phyloP scores from a whole-genome alignment of 768 basidiomycete species.

The Asterophora parasitica region DNA sequence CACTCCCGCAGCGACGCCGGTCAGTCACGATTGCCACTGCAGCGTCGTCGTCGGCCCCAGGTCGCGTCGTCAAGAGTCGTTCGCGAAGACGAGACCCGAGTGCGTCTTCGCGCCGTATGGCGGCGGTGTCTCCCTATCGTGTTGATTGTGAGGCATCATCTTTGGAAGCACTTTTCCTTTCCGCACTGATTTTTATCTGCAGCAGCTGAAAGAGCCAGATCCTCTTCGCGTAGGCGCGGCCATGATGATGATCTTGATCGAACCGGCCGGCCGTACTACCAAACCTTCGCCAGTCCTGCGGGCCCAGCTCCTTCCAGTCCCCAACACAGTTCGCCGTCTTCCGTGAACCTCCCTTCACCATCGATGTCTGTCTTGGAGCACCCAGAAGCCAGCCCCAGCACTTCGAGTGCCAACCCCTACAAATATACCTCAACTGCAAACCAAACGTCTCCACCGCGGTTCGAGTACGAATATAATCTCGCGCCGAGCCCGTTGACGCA shows the following conservation, averaged over 20 bases:
- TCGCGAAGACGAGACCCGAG: conserved; percentile 52
- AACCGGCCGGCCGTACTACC: conserved; percentile 39
- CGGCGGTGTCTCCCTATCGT: conserved; percentile 60
- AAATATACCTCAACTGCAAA: conserved; percentile 41
- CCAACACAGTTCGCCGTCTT: conserved; percentile 68
- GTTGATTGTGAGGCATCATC: conserved; percentile 49
- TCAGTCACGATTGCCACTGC: conserved; percentile 50
- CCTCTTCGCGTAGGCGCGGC: conserved; percentile 69
- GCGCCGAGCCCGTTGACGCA: conserved; percentile 35
- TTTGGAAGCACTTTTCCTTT: background rate
- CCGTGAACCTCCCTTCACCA: conserved; percentile 68
- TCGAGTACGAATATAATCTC: conserved; percentile 51
- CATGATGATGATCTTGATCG: conserved; percentile 59
- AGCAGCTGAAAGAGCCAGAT: conserved; percentile 67
- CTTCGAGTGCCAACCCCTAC: conserved; percentile 40
- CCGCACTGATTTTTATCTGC: conserved; percentile 14
- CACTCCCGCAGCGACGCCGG: conserved; percentile 44
- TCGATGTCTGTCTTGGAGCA: conserved; percentile 48
- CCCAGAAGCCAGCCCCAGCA: conserved; percentile 52
- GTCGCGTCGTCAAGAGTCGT: conserved; percentile 45
- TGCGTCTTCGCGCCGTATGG: conserved; percentile 45
- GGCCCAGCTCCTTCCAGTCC: conserved; percentile 44
- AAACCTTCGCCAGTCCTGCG: conserved; percentile 53
- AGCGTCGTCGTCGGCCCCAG: conserved; percentile 30
- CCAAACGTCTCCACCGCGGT: conserved; percentile 49